Conservation (phyloP, 2,329 filamentous ascomycete species). For the Venturia aucupariae region DNA sequence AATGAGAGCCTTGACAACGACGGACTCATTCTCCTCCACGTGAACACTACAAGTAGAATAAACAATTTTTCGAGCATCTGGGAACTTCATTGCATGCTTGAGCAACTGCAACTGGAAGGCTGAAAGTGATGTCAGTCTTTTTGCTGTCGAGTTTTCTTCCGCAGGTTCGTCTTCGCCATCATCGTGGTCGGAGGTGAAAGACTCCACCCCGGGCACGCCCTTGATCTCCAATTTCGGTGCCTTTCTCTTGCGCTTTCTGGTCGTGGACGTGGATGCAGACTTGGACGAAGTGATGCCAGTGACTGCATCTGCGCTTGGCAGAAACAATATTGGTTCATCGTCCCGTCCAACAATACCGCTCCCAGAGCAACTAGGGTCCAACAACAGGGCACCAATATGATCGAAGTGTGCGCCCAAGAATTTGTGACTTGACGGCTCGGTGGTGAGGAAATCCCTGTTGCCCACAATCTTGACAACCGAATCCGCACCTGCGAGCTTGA, state of each 20-base stretch:
- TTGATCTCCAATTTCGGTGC: slow-evolving; percentile 20
- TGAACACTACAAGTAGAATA: slow-evolving; percentile 94
- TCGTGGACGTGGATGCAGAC: slow-evolving; percentile 26
- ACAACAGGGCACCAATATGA: slow-evolving; percentile 68
- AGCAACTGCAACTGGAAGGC: slow-evolving; percentile 75
- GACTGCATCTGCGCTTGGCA: slow-evolving; percentile 31
- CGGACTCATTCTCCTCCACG: slow-evolving; percentile 77
- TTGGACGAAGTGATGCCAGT: slow-evolving; percentile 20
- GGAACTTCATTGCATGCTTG: slow-evolving; percentile 75
- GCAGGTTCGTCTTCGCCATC: slow-evolving; percentile 23
- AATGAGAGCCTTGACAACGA: slow-evolving; percentile 62
- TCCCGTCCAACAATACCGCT: slow-evolving; percentile 90
- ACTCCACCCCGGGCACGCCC: slow-evolving; percentile 11
- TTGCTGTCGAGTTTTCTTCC: slow-evolving; percentile 36
- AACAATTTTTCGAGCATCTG: slow-evolving; percentile 63
- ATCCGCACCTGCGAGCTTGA: slow-evolving; percentile 63
- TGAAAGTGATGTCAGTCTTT: slow-evolving; percentile 64
- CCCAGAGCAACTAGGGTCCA: slow-evolving; percentile 93
- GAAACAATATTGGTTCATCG: slow-evolving; percentile 58
- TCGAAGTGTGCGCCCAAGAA: slow-evolving; percentile 45
- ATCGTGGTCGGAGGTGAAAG: slow-evolving; percentile 20
- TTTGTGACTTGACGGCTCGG: slow-evolving; percentile 45
- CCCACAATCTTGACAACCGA: slow-evolving; percentile 57
- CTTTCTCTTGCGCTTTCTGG: slow-evolving; percentile 20
- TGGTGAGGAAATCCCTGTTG: slow-evolving; percentile 72